A percentile compares a stretch with the other conserved stretches of the same genome.
phyloP scores from a whole-genome alignment of 139 green algal genomes.

The Closterium sp. region DNA sequence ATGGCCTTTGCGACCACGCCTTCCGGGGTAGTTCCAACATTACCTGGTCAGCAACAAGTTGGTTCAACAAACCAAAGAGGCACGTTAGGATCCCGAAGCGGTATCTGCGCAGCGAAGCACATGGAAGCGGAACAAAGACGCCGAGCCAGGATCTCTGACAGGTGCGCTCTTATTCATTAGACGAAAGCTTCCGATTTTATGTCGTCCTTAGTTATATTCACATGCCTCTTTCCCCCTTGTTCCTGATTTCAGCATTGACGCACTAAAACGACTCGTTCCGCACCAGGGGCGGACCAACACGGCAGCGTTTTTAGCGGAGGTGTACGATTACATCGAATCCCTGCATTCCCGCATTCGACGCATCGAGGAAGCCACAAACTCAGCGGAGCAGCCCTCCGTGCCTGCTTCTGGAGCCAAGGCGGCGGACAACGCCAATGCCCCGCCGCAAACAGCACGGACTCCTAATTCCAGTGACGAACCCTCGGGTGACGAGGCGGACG shows the following conservation, averaged over 20 bases:
- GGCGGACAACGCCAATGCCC: background rate
- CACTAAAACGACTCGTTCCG: constrained; percentile 12
- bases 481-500: background rate
- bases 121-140: background rate
- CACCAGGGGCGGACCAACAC: constrained; percentile 25
- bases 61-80: background rate
- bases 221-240: background rate
- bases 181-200: background rate
- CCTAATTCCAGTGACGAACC: background rate
- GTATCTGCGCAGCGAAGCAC: background rate
- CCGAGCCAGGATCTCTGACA: background rate
- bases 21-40: background rate
- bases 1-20: background rate
- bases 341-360: constrained; percentile 8
- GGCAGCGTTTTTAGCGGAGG: constrained; percentile 25
- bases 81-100: background rate
- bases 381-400: background rate
- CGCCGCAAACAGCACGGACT: background rate
- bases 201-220: background rate
- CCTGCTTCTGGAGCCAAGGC: background rate
- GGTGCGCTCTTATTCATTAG: background rate
- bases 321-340: constrained; percentile 26
- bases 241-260: constrained; percentile 13
- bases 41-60: background rate
- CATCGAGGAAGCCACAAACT: background rate